These are phyloP conservation scores for Trichophyton benhamiae DNA, from an alignment of 2,329 filamentous ascomycete species.

Conservation along the genomic window DNA sequence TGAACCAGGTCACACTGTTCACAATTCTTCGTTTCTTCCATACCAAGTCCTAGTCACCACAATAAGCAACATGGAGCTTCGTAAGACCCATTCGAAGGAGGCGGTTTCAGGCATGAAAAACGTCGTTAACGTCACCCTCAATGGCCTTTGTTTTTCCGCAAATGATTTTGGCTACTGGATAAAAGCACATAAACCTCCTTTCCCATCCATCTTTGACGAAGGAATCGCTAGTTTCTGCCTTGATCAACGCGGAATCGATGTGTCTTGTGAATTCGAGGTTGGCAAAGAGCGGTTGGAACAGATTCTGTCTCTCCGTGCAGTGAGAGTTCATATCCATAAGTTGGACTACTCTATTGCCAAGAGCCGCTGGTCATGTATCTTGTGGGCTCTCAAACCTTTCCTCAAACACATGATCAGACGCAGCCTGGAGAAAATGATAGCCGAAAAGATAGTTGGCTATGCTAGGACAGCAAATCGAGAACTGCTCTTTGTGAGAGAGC, in stretches of 20 bases:
- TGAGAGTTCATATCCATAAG: conserved; percentile 74
- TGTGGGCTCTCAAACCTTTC: conserved; percentile 74
- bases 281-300: conserved; percentile 66
- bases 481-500: conserved; percentile 72
- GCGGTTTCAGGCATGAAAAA: conserved; percentile 59
- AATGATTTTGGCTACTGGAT: conserved; percentile 87
- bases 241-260: conserved; percentile 75
- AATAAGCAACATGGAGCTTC: conserved; percentile 74
- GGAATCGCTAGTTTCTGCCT: conserved; percentile 77
- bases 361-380: conserved; percentile 58
- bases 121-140: conserved; percentile 62
- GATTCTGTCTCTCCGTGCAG: conserved; percentile 62
- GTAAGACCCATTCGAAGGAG: conserved; percentile 57
- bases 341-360: conserved; percentile 65
- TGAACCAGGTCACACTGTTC: conserved; percentile 73
- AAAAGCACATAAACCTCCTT: conserved; percentile 55
- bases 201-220: conserved; percentile 59
- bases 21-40: conserved; percentile 78
- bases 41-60: conserved; percentile 71
- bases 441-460: conserved; percentile 54
- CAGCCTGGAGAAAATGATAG: conserved; percentile 66
- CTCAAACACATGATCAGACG: conserved; percentile 69
- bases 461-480: conserved; percentile 71
- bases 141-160: conserved; percentile 71
- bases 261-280: conserved; percentile 74